phyloP scores from a whole-genome alignment of 768 basidiomycete species.

The Pulveroboletus sp. region DNA sequence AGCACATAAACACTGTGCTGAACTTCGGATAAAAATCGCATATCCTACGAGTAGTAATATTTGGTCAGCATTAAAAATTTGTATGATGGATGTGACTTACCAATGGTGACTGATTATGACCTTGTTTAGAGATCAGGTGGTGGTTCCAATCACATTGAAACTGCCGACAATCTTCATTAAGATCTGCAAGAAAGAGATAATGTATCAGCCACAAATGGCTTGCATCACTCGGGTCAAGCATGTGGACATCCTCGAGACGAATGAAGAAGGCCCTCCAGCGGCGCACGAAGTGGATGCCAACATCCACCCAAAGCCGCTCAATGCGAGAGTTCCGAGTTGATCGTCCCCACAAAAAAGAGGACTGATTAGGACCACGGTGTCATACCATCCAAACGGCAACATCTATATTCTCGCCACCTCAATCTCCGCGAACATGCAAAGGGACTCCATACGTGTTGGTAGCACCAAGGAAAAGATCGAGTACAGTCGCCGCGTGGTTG shows the following conservation, averaged over 20 bases:
- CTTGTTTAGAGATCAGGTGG: conserved; percentile 29
- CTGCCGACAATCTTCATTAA: conserved; percentile 35
- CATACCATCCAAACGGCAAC: conserved; percentile 29
- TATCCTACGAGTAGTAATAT: too few species aligned
- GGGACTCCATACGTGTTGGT: too few species aligned
- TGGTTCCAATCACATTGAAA: conserved; percentile 41
- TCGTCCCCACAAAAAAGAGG: conserved; percentile 32
- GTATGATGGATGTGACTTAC: not conserved
- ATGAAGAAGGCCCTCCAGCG: conserved; percentile 44
- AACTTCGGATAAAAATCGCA: too few species aligned
- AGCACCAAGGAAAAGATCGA: too few species aligned
- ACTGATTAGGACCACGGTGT: conserved; percentile 17
- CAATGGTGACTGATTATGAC: conserved; percentile 2
- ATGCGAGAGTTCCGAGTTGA: conserved; percentile 43
- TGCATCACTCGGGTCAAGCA: conserved; percentile 28
- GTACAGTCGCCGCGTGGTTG: too few species aligned
- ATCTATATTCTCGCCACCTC: conserved; percentile 15
- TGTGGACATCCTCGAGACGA: conserved; percentile 34
- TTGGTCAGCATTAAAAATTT: too few species aligned
- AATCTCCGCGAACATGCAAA: too few species aligned
- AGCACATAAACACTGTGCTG: too few species aligned
- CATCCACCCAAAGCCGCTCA: conserved; percentile 45
- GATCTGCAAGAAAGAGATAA: conserved; percentile 34
- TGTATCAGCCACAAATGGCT: conserved; percentile 46
- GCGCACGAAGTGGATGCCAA: conserved; percentile 37